Conservation (phyloP, 78 protist species). For the Mastigamoeba balamuthi region DNA sequence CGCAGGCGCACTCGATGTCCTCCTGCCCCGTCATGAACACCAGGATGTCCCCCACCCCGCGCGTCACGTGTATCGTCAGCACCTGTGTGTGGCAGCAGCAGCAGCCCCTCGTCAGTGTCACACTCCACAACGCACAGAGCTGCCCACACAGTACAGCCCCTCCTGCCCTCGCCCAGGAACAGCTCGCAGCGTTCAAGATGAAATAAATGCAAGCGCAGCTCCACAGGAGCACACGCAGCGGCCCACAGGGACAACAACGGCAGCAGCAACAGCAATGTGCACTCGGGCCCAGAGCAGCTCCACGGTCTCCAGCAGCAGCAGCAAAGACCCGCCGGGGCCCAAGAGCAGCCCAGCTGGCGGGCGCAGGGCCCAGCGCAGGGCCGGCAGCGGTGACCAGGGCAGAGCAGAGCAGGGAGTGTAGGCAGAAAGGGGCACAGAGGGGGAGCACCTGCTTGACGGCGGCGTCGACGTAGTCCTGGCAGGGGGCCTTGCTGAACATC, state of each 20-base stretch:
- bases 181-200: no score
- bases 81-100: neutral
- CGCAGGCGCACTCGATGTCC: slow-evolving; percentile 88
- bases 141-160: no score
- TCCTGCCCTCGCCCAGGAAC: no score
- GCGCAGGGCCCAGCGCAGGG: no score
- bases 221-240: no score
- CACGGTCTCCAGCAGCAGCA: neutral
- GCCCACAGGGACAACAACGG: no score
- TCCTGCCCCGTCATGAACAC: slow-evolving; percentile 99
- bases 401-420: neutral
- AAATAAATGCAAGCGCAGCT: no score
- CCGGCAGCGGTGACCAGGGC: no score
- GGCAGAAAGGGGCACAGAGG: no score
- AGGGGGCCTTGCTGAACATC: slow-evolving; percentile 43
- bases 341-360: neutral
- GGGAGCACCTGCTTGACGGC: slow-evolving; percentile 79
- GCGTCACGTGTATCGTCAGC: slow-evolving; percentile 49
- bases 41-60: slow-evolving; percentile 92
- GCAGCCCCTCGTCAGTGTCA: neutral
- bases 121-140: no score
- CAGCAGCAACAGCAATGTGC: neutral
- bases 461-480: slow-evolving; percentile 83
- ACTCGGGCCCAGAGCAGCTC: neutral
- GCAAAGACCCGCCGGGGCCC: neutral